Base-by-base conservation (phyloP, 345 rosid species). In the Linum tenue region DNA sequence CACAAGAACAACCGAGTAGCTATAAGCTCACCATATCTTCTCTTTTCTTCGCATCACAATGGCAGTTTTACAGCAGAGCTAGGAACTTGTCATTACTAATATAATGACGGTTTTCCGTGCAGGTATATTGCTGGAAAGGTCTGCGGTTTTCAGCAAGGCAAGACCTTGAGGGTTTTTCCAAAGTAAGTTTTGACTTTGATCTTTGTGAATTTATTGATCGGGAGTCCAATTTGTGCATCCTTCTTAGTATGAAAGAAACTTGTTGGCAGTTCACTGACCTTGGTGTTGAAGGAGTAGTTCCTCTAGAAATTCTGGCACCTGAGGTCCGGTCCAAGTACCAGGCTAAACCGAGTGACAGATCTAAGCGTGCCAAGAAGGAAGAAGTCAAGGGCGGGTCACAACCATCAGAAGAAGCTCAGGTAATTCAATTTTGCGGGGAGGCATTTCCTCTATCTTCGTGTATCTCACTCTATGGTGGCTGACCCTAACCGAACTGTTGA, bases 71-170 rank as follows among this genome's bases (percentile, higher is more conserved):
- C 31, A 22, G 31, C 16, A 36, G 3, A 15, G 15, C 44, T 55
- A 8, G 10, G 37, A 41, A 57, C 69, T 39, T 22, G 31, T 22
- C 31, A 22, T 22, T 35, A 44, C 40, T 37, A 53, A n/a, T 35
- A 63, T 42, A 22, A 2, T 31, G 36, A 10, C 14, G 56, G 66
- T 56, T 56, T 59, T 48, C 56, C 60, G 59, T 75, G 68, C 81
- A 90, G 99, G 99, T 90, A 70, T 94, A 90, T 69, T 94, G 99
- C 83, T 94, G 99, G 97, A 94, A 94, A 79, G 99, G 99, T 73
- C 88, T 94, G 22, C 86, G 96, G 14, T 73, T 86, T 74, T 72
- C 99, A 60, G 97, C 99, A 62, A 81, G 97, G 71, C 99, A 94
- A 78, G 97, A 94, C 76, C 81, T 94, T 78, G 97, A 94, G 67